phyloP scores from a whole-genome alignment of 805 yeast species.

The Barnettozyma populi region DNA sequence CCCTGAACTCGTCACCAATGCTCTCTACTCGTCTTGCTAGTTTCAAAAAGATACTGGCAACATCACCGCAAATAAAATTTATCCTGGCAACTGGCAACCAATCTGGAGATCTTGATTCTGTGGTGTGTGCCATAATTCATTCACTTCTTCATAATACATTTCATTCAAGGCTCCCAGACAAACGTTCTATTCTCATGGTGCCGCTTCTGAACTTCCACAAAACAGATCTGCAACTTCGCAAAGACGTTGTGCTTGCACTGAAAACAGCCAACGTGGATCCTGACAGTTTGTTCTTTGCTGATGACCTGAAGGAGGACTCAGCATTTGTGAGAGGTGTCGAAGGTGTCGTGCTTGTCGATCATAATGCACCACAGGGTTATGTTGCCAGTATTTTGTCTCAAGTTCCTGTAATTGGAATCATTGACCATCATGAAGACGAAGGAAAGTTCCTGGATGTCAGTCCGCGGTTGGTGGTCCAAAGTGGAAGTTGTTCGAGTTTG shows the following conservation, averaged over 20 bases:
- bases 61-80: neutral
- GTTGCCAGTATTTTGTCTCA: conserved; percentile 20
- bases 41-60: neutral
- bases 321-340: conserved; percentile 15
- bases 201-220: conserved; percentile 75
- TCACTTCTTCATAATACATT: conserved; percentile 48
- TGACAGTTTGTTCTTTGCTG: conserved; percentile 53
- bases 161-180: conserved; percentile 26
- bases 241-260: conserved; percentile 61
- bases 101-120: conserved; percentile 85
- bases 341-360: conserved; percentile 71
- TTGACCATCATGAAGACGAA: conserved; percentile 89
- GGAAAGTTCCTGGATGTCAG: conserved; percentile 38
- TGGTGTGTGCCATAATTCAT: conserved; percentile 66
- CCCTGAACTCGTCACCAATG: neutral
- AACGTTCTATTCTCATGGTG: conserved; percentile 26
- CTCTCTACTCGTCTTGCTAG: neutral
- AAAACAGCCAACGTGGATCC: conserved; percentile 39
- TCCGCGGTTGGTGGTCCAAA: conserved; percentile 56
- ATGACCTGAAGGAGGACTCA: conserved; percentile 39
- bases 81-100: conserved; percentile 72
- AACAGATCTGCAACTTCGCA: conserved; percentile 60
- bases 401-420: conserved; percentile 45
- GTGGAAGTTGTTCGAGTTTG: conserved; percentile 79
- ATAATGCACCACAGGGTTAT: conserved; percentile 60